Percentiles rank a stretch among this genome's conserved stretches.
These are phyloP conservation scores for Scedosporium minutisporum DNA, from an alignment of 2,329 filamentous ascomycete species.

Conservation along the genomic window DNA sequence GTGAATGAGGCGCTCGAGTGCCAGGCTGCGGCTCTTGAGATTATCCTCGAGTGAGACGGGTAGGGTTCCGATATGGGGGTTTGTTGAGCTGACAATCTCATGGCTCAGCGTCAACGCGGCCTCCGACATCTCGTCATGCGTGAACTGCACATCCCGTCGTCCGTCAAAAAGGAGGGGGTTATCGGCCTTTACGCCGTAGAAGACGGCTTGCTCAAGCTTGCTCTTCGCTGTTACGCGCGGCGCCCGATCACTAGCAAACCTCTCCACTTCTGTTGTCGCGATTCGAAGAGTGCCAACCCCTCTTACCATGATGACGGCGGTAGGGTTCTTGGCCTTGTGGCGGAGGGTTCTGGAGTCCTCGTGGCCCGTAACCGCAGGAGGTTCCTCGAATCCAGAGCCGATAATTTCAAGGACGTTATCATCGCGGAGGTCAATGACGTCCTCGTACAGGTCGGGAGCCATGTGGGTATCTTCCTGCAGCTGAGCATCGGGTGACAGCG, in stretches of 20 bases:
- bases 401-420: constrained; percentile 55
- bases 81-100: constrained; percentile 71
- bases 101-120: constrained; percentile 72
- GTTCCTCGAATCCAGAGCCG: constrained; percentile 55
- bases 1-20: constrained; percentile 63
- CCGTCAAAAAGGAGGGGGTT: constrained; percentile 83
- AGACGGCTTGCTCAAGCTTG: constrained; percentile 90
- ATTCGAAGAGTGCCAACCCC: constrained; percentile 54
- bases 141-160: constrained; percentile 56
- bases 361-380: constrained; percentile 21
- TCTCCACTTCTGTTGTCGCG: constrained; percentile 47
- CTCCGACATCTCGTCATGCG: constrained; percentile 58
- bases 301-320: constrained; percentile 51
- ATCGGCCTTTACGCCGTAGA: constrained; percentile 72
- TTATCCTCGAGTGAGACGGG: constrained; percentile 75
- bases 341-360: constrained; percentile 43
- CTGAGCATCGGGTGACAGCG: constrained; percentile 67
- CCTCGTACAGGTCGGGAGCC: constrained; percentile 64
- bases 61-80: constrained; percentile 61
- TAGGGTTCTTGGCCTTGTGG: constrained; percentile 48
- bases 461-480: constrained; percentile 58
- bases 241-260: constrained; percentile 47
- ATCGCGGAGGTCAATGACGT: constrained; percentile 70
- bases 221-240: constrained; percentile 68
- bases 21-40: constrained; percentile 60